A percentile compares a stretch with the other conserved stretches of the same genome.
phyloP scores from a whole-genome alignment of 2,329 filamentous ascomycete species.

The Aureobasidium subglaciale region DNA sequence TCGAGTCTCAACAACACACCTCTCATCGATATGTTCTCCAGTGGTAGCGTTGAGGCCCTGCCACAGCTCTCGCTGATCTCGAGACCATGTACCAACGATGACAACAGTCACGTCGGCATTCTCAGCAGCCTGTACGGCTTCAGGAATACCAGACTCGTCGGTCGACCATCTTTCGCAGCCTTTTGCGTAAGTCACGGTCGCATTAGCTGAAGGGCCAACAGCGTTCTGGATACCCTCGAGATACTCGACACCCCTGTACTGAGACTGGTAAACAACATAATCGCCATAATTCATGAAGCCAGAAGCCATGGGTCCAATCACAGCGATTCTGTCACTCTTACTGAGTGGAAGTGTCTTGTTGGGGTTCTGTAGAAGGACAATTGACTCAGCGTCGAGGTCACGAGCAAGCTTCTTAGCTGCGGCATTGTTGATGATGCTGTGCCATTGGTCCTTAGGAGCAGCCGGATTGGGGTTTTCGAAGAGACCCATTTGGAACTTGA shows the following conservation, averaged over 20 bases:
- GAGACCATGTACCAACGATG: slow-evolving; percentile 67
- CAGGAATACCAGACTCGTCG: slow-evolving; percentile 59
- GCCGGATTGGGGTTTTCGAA: slow-evolving; percentile 64
- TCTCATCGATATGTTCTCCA: slow-evolving; percentile 63
- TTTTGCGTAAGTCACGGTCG: slow-evolving; percentile 57
- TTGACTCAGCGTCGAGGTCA: slow-evolving; percentile 59
- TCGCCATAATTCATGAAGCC: slow-evolving; percentile 69
- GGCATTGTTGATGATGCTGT: slow-evolving; percentile 55
- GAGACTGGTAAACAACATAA: slow-evolving; percentile 61
- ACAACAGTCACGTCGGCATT: slow-evolving; percentile 66
- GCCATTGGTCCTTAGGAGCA: slow-evolving; percentile 48
- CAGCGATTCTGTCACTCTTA: slow-evolving; percentile 59
- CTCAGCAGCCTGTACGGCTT: slow-evolving; percentile 58
- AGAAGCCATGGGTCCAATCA: slow-evolving; percentile 69
- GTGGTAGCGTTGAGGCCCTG: slow-evolving; percentile 64
- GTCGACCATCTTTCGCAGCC: slow-evolving; percentile 68
- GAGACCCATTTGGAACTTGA: slow-evolving; percentile 63
- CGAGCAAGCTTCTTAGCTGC: slow-evolving; percentile 55
- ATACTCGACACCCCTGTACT: slow-evolving; percentile 60
- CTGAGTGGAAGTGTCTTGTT: slow-evolving; percentile 55
- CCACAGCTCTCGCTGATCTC: slow-evolving; percentile 68
- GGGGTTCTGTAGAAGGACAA: slow-evolving; percentile 68
- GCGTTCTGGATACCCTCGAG: slow-evolving; percentile 60
- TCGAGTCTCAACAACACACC: slow-evolving; percentile 58
- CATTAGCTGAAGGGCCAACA: slow-evolving; percentile 40